These are phyloP conservation scores for Psilocybe tampanensis DNA, from an alignment of 768 basidiomycete genomes.

Conservation along the genomic window DNA sequence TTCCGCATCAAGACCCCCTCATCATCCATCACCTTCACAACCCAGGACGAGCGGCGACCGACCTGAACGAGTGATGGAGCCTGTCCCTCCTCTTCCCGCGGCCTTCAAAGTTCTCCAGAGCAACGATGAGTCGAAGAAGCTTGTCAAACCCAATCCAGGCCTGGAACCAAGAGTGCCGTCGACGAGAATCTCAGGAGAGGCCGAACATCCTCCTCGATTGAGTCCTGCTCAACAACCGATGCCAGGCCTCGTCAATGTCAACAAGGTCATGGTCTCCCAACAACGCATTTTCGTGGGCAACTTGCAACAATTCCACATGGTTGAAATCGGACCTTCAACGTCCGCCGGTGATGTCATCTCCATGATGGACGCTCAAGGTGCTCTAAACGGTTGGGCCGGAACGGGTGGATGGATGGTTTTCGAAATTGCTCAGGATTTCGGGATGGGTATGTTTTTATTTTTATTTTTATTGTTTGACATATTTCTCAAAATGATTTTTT, in stretches of 20 bases:
- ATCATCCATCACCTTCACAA: conserved; percentile 9
- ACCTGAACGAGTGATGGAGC: conserved; percentile 10
- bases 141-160: conserved; percentile 13
- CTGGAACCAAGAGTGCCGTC: conserved; percentile 13
- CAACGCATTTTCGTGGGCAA: conserved; percentile 80
- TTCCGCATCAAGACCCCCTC: conserved; percentile 1
- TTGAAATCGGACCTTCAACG: conserved; percentile 69
- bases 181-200: conserved; percentile 31
- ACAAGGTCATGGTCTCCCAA: conserved; percentile 39
- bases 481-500: conserved; percentile 9
- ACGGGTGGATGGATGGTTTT: conserved; percentile 86
- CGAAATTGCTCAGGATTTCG: conserved; percentile 89
- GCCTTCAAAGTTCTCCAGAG: conserved; percentile 6
- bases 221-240: conserved; percentile 1
- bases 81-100: conserved; percentile 25
- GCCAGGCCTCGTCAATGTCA: conserved; percentile 7
- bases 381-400: conserved; percentile 59
- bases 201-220: conserved; percentile 21
- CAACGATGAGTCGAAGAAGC: conserved; percentile 23
- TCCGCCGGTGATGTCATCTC: conserved; percentile 74
- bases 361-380: conserved; percentile 65
- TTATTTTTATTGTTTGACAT: conserved; percentile 1
- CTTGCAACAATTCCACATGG: conserved; percentile 72
- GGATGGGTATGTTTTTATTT: conserved; percentile 69
- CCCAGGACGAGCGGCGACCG: conserved; percentile 9